Conservation (phyloP, 352 stramenopile genomes). For the Globisporangium middletonii region DNA sequence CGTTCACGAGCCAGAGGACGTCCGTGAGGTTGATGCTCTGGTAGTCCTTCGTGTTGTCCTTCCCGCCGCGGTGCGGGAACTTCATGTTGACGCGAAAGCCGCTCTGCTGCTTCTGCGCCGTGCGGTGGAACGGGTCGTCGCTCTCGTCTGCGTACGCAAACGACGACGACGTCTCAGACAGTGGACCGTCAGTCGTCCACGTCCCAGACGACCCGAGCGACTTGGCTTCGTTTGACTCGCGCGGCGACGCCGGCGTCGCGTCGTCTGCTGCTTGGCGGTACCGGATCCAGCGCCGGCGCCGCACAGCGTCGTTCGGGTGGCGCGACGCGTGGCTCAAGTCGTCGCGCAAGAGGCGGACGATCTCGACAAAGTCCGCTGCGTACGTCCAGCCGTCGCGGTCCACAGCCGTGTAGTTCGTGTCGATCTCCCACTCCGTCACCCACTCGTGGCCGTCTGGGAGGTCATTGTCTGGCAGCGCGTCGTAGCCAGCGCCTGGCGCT, state of each 20-base stretch:
- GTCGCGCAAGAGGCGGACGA: slow-evolving; percentile 66
- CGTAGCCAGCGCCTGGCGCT: slow-evolving; percentile 41
- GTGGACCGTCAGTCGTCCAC: slow-evolving; percentile 32
- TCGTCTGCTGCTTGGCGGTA: slow-evolving; percentile 54
- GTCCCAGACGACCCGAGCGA: slow-evolving; percentile 23
- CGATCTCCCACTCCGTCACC: slow-evolving; percentile 80
- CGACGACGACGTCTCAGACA: slow-evolving; percentile 15
- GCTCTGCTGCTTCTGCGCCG: slow-evolving; percentile 79
- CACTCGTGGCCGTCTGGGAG: slow-evolving; percentile 71
- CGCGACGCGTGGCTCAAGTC: slow-evolving; percentile 80
- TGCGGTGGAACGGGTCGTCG: slow-evolving; percentile 83
- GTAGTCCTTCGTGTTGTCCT: slow-evolving; percentile 88
- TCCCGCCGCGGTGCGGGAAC: slow-evolving; percentile 71
- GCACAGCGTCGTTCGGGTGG: slow-evolving; percentile 71
- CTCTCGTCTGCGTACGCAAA: slow-evolving; percentile 48
- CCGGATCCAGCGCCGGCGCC: slow-evolving; percentile 74
- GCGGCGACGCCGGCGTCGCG: slow-evolving; percentile 34
- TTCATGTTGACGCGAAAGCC: slow-evolving; percentile 85
- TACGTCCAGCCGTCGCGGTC: slow-evolving; percentile 84
- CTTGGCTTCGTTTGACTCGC: slow-evolving; percentile 26
- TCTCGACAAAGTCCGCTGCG: slow-evolving; percentile 72
- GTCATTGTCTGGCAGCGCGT: slow-evolving; percentile 59
- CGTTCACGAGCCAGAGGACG: slow-evolving; percentile 83
- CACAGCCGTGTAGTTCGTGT: slow-evolving; percentile 72
- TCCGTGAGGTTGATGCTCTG: slow-evolving; percentile 79